Conservation (phyloP, 352 stramenopile genomes). For the Phytopythium litorale region DNA sequence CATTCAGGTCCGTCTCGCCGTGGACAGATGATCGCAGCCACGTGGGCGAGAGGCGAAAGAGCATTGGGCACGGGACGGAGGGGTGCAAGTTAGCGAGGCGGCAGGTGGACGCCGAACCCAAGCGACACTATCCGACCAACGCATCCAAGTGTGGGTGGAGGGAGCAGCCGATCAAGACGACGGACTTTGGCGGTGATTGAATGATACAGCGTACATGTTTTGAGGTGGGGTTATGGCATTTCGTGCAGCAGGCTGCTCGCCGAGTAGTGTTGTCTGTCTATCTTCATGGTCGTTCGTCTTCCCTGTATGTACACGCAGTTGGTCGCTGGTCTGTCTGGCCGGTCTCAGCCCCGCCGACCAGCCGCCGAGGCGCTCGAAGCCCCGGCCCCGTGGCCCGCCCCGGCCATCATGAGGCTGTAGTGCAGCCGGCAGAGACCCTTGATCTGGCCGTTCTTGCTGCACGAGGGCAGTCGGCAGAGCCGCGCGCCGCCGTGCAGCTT, state of each 20-base stretch:
- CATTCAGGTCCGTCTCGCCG: no score
- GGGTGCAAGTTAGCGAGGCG: no score
- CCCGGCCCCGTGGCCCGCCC: constrained; percentile 11
- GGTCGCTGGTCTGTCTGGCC: not conserved
- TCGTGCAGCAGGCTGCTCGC: not conserved
- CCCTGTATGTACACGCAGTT: not conserved
- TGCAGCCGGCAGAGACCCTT: constrained; percentile 74
- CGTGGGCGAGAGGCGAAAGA: no score
- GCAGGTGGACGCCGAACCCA: no score
- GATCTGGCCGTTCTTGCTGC: constrained; percentile 81
- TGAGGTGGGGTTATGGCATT: not conserved
- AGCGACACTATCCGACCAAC: no score
- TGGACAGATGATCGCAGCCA: no score
- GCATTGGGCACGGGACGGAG: no score
- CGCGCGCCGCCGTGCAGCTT: constrained; percentile 81
- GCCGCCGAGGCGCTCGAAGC: not conserved
- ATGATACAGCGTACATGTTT: not conserved
- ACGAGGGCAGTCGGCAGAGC: constrained; percentile 63
- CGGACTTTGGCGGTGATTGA: not conserved
- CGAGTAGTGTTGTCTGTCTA: not conserved
- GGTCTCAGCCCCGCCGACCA: not conserved
- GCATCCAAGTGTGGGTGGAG: no score
- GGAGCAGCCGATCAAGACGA: not conserved
- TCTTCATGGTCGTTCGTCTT: not conserved
- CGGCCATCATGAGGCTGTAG: constrained; percentile 42